Percentiles rank a stretch among this genome's conserved stretches.
Evolutionary conservation across 164 flowering plant species (phyloP).

Genomic region (Houttuynia cordata): DNA sequence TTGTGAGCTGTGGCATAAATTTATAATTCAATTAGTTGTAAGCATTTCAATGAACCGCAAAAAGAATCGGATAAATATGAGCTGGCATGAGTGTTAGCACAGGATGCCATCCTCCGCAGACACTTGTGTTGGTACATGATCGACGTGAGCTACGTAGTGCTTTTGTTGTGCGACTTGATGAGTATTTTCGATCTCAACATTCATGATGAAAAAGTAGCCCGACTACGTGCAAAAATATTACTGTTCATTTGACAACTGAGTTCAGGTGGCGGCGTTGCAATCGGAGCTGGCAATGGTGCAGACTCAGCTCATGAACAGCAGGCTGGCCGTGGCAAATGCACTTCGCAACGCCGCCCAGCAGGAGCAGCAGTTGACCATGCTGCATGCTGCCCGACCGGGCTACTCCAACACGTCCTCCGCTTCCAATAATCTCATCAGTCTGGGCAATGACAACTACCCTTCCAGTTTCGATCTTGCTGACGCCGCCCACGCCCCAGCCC

Average conservation of each 20-base stretch:
- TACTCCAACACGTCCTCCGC: slow-evolving; percentile 67
- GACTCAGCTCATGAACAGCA: slow-evolving; percentile 55
- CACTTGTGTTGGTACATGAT: no score
- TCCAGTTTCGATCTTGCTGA: slow-evolving; percentile 28
- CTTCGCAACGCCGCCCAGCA: slow-evolving; percentile 35
- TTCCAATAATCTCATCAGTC: slow-evolving; percentile 38
- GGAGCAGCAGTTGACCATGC: slow-evolving; percentile 6
- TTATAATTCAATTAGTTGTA: no score
- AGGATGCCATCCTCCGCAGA: no score
- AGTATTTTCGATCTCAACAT: not conserved
- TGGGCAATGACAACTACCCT: slow-evolving; percentile 20
- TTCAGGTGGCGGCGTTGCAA: slow-evolving; percentile 63
- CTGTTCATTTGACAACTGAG: not conserved
- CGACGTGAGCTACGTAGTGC: no score
- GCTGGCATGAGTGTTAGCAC: no score
- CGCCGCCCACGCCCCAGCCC: slow-evolving; percentile 9
- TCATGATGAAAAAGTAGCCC: no score
- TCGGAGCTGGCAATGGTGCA: slow-evolving; percentile 70
- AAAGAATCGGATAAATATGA: no score
- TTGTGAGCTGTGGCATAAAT: no score
- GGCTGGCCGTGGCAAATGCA: slow-evolving; percentile 47
- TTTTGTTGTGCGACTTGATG: no score
- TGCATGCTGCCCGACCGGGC: slow-evolving; percentile 43
- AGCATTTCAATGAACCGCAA: no score
- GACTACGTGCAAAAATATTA: not conserved